Evolutionary conservation across 345 rosid species (phyloP), one percentile per base, ranked within the genome.

Genomic region (Mangifera indica): DNA sequence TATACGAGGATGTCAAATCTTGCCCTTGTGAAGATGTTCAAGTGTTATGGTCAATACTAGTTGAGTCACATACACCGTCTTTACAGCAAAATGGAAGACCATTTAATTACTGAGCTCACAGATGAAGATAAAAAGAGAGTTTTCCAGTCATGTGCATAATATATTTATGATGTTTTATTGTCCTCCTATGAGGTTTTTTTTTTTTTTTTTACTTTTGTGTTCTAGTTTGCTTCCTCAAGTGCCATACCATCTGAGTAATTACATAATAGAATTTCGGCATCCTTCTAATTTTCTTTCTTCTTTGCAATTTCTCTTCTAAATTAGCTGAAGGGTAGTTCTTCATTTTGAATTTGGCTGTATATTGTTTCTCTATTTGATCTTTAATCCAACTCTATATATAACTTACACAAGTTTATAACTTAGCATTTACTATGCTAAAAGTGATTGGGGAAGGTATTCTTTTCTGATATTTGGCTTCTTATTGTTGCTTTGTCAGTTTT

Each of bases 1-100:
- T 84, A 67, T 77, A 84, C 34, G 87, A 84, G 13, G 87, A 84
- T 48, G 87, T 84, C 40, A 84, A 84, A 64, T 84, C 84, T 40
- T 84, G 87, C 74, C 83, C 83, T 2, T 76, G 32, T 25, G 83
- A 81, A 71, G 87, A 84, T 72, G 87, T 84, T 63, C 87, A 84
- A 49, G 83, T 84, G 32, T 76, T 81, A 15, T 84, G 84, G 84
- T 84, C 84, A 2, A 81, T 84, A 32, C 74, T 84, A 0, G 87
- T 84, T 12, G 87, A 81, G 10, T 83, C 86, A 17, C 72, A 83
- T 60, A 13, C 72, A 37, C 32, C 72, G 13, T 13, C 77, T 20
- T 20, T 69, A 20, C 74, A 69, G 18, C 58, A 1, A 67, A 77
- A 61, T 12, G 61, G 72, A 66, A 42, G 60, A 52, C 52, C 53